phyloP scores from a whole-genome alignment of 2,329 filamentous ascomycete species.

The Colletotrichum sp. region DNA sequence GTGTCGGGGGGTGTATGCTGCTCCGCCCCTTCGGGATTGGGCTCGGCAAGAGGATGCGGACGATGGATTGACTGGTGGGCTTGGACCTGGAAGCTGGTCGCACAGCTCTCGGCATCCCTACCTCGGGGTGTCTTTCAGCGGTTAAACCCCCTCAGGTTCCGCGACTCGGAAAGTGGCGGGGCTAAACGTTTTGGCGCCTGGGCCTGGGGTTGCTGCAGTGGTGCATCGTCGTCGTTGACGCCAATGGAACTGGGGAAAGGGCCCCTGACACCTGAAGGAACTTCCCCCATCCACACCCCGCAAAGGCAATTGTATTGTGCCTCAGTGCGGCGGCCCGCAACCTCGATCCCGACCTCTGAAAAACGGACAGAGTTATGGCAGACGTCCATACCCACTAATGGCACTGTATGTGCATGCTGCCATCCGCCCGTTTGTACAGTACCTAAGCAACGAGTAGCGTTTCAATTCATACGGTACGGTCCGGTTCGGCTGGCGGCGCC shows the following conservation, averaged over 20 bases:
- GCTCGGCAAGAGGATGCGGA: conserved; percentile 11
- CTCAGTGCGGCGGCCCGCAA: background rate
- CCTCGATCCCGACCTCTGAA: background rate
- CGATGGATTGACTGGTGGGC: background rate
- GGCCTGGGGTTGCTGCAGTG: background rate
- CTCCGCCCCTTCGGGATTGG: conserved; percentile 22
- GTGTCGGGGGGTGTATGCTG: conserved; percentile 9
- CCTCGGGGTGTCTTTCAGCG: background rate
- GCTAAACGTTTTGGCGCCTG: conserved; percentile 22
- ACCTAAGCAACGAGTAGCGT: background rate
- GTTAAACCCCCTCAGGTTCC: conserved; percentile 7
- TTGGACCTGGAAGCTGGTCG: background rate
- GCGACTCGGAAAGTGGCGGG: conserved; percentile 21
- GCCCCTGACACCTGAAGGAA: background rate
- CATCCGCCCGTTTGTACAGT: background rate
- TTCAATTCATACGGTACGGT: background rate
- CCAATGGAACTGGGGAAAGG: background rate
- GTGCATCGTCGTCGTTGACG: background rate
- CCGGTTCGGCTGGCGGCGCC: conserved; percentile 6
- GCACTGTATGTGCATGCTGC: background rate
- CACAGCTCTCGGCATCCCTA: background rate
- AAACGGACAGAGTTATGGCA: background rate
- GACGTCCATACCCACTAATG: background rate
- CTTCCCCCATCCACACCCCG: conserved; percentile 5
- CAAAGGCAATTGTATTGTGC: background rate